These are phyloP conservation scores for Alternaria postmessia DNA, from an alignment of 2,329 filamentous ascomycete genomes.

Conservation along the genomic window DNA sequence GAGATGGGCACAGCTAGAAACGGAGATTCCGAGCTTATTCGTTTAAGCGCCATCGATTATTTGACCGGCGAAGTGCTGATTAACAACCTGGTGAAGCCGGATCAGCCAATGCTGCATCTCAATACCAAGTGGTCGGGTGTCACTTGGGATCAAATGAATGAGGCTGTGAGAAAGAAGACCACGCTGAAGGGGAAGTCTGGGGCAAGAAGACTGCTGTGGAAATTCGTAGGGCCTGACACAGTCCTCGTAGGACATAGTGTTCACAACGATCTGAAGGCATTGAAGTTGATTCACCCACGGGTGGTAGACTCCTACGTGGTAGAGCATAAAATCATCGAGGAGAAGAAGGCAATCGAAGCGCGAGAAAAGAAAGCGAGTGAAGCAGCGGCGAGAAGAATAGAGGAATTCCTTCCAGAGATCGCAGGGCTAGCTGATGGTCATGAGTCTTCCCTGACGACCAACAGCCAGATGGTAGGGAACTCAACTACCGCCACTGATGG, in stretches of 20 bases:
- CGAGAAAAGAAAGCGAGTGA: neutral
- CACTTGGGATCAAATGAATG: slow-evolving; percentile 49
- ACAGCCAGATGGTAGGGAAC: neutral
- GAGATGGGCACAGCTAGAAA: slow-evolving; percentile 61
- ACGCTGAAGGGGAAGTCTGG: slow-evolving; percentile 55
- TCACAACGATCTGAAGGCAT: slow-evolving; percentile 53
- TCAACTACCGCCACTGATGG: neutral
- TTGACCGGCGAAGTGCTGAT: slow-evolving; percentile 60
- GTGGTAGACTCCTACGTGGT: slow-evolving; percentile 58
- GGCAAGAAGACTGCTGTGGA: slow-evolving; percentile 56
- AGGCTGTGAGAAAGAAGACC: slow-evolving; percentile 40
- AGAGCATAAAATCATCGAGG: slow-evolving; percentile 11
- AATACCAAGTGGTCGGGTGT: slow-evolving; percentile 63
- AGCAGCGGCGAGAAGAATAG: neutral
- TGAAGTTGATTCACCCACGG: slow-evolving; percentile 59
- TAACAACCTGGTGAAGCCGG: slow-evolving; percentile 61
- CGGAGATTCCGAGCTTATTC: slow-evolving; percentile 62
- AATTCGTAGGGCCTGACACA: slow-evolving; percentile 57
- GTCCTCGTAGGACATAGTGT: slow-evolving; percentile 60
- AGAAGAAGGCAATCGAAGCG: slow-evolving; percentile 16
- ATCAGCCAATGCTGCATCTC: slow-evolving; percentile 57
- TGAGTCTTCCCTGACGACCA: neutral
- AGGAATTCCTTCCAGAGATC: neutral
- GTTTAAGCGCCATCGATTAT: slow-evolving; percentile 60
- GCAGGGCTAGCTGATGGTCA: neutral